Conservation (phyloP, 2,329 filamentous ascomycete species). For the Xylariomycetidae sp. region DNA sequence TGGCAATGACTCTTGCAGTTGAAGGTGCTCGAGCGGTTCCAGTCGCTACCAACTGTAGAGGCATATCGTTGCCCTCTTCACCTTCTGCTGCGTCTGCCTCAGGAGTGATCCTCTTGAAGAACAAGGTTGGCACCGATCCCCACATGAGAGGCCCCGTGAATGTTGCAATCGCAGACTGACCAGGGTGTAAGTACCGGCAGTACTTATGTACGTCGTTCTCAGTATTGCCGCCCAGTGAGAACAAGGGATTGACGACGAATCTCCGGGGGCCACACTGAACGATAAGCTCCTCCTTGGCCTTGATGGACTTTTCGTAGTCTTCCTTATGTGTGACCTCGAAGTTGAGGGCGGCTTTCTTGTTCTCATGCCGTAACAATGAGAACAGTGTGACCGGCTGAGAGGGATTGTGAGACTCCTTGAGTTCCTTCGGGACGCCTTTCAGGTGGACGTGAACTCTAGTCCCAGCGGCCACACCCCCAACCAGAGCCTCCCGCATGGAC, state of each 20-base stretch:
- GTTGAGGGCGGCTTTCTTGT: conserved; percentile 88
- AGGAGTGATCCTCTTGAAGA: conserved; percentile 62
- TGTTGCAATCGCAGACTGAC: conserved; percentile 79
- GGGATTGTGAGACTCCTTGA: conserved; percentile 44
- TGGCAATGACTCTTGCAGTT: conserved; percentile 77
- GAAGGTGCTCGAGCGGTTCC: conserved; percentile 79
- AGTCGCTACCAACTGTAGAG: conserved; percentile 71
- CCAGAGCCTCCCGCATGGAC: conserved; percentile 72
- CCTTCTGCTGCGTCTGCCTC: conserved; percentile 26
- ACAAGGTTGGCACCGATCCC: conserved; percentile 85
- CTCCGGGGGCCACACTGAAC: conserved; percentile 86
- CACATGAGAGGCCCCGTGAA: conserved; percentile 89
- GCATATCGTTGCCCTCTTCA: conserved; percentile 37
- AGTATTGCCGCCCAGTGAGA: conserved; percentile 82
- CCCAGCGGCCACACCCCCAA: conserved; percentile 81
- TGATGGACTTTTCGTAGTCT: conserved; percentile 69
- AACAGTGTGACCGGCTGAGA: conserved; percentile 66
- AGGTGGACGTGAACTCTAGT: conserved; percentile 79
- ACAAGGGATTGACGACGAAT: conserved; percentile 82
- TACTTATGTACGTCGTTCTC: conserved; percentile 98
- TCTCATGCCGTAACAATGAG: conserved; percentile 86
- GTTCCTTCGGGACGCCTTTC: conserved; percentile 38
- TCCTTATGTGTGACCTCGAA: conserved; percentile 82
- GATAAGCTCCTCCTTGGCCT: conserved; percentile 87
- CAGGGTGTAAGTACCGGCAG: conserved; percentile 84